Percentiles rank a stretch among this genome's conserved stretches.
Evolutionary conservation across 139 green algal genomes (phyloP).

Genomic region (Coccomyxa sp.): DNA sequence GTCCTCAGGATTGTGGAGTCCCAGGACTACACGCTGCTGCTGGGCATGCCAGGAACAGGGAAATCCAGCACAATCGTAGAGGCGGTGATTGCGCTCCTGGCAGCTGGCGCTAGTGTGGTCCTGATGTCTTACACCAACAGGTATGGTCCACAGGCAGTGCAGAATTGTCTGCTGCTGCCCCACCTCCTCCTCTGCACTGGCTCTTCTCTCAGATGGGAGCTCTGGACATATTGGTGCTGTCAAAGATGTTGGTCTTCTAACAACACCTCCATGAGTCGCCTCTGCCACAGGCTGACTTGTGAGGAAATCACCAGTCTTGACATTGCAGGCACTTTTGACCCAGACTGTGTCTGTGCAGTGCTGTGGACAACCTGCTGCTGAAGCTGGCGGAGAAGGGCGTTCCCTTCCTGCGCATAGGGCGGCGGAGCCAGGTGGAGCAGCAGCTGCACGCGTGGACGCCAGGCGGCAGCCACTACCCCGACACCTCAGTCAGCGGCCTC

Average conservation of each 20-base stretch:
- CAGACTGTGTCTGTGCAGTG: constrained; percentile 22
- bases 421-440: constrained; percentile 44
- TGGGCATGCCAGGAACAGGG: constrained; percentile 84
- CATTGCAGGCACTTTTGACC: background rate
- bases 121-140: constrained; percentile 95
- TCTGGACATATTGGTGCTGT: too few relatives aligned
- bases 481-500: constrained; percentile 20
- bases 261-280: too few relatives aligned
- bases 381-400: constrained; percentile 60
- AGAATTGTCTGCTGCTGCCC: background rate
- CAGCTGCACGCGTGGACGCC: constrained; percentile 47
- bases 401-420: constrained; percentile 74
- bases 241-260: too few relatives aligned
- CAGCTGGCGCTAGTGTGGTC: constrained; percentile 59
- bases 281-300: too few relatives aligned
- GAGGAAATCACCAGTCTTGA: background rate
- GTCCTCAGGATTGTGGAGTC: constrained; percentile 42
- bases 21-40: constrained; percentile 78
- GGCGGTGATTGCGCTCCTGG: constrained; percentile 51
- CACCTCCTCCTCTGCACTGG: background rate
- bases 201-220: background rate
- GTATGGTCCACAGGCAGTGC: background rate
- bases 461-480: constrained; percentile 38
- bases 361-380: constrained; percentile 94
- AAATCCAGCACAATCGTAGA: constrained; percentile 73